phyloP scores from a whole-genome alignment of 345 rosid genomes.

The Corymbia maculata region DNA sequence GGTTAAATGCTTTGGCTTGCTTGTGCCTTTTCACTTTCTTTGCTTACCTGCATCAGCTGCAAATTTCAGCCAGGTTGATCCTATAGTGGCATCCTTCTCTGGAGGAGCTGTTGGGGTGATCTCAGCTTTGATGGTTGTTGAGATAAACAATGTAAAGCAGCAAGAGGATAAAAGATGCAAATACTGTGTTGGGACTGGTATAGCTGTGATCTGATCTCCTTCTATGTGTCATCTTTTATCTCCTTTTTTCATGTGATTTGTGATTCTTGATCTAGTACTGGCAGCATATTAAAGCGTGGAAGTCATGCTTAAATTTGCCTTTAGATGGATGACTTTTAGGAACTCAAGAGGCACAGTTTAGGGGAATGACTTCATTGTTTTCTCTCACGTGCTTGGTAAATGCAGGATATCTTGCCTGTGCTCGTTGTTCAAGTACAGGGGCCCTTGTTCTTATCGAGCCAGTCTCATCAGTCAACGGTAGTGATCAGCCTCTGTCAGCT shows the following conservation, averaged over 20 bases:
- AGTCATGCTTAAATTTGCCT: neutral
- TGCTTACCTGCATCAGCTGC: neutral
- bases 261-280: neutral
- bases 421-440: slow-evolving; percentile 89
- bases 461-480: slow-evolving; percentile 41
- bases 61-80: slow-evolving; percentile 77
- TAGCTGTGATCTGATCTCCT: neutral
- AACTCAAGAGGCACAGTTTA: neutral
- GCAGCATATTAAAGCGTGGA: neutral
- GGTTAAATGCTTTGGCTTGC: neutral
- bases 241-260: neutral
- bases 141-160: slow-evolving; percentile 89
- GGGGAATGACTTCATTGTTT: neutral
- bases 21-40: neutral
- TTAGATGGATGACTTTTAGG: neutral
- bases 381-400: neutral
- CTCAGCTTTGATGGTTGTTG: slow-evolving; percentile 94
- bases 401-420: slow-evolving; percentile 96
- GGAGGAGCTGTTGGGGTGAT: slow-evolving; percentile 99
- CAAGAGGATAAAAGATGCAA: slow-evolving; percentile 97
- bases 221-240: neutral
- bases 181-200: slow-evolving; percentile 98
- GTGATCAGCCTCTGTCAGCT: slow-evolving; percentile 36
- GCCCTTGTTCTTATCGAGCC: slow-evolving; percentile 61
- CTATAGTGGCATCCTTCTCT: slow-evolving; percentile 95